Percentiles rank a stretch among this genome's conserved stretches.
Evolutionary conservation across 345 rosid genomes (phyloP).

Genomic region (Microthlaspi erraticum): DNA sequence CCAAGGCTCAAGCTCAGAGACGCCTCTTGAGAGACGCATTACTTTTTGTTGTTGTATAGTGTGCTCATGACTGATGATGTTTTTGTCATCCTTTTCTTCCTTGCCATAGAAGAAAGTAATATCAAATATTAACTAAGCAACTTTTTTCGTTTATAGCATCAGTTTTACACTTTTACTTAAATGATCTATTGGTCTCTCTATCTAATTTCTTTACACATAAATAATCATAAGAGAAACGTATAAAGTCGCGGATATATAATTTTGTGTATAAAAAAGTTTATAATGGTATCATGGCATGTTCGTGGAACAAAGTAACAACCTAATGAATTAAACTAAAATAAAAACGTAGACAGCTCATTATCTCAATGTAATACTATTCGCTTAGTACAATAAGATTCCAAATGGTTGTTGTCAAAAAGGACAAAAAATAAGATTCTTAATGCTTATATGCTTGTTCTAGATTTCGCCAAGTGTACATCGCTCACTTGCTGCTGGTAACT

Average conservation of each 20-base stretch:
- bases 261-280: too few species aligned
- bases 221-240: too few species aligned
- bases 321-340: neutral
- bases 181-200: too few species aligned
- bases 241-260: too few species aligned
- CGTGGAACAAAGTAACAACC: neutral
- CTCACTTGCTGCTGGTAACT: neutral
- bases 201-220: too few species aligned
- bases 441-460: neutral
- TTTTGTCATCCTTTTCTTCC: neutral
- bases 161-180: too few species aligned
- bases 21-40: conserved; percentile 24
- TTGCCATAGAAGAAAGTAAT: conserved; percentile 25
- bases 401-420: neutral
- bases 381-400: conserved; percentile 9
- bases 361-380: conserved; percentile 22
- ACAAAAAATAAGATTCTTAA: conserved; percentile 2
- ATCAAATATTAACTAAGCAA: neutral
- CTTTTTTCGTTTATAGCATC: neutral
- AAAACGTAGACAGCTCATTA: conserved; percentile 22
- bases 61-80: conserved; percentile 12
- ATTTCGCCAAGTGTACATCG: conserved; percentile 17
- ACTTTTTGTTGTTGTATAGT: neutral
- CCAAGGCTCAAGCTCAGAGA: conserved; percentile 70
- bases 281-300: neutral